phyloP scores from a whole-genome alignment of 1,284 basidiomycete genomes.

The Melampsora occidentalis region DNA sequence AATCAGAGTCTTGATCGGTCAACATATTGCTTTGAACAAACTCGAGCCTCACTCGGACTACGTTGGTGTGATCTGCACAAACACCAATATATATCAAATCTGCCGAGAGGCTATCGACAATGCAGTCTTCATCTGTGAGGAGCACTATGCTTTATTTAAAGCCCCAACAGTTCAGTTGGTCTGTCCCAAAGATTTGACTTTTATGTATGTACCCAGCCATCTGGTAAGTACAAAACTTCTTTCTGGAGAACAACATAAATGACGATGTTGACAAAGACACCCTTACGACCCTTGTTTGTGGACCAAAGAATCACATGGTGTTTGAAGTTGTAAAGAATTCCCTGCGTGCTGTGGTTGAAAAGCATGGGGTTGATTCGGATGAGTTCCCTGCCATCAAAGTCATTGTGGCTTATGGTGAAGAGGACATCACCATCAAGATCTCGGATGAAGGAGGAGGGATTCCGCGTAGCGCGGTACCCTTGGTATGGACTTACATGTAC shows the following conservation, averaged over 20 bases:
- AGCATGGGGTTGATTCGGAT: slow-evolving; percentile 75
- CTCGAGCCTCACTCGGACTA: slow-evolving; percentile 83
- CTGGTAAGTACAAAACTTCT: slow-evolving; percentile 49
- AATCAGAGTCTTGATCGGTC: slow-evolving; percentile 90
- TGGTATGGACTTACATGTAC: slow-evolving; percentile 99
- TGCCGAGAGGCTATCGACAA: slow-evolving; percentile 99
- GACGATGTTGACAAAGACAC: slow-evolving; percentile 51
- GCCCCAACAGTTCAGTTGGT: slow-evolving; percentile 95
- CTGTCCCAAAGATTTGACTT: slow-evolving; percentile 80
- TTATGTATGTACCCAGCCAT: slow-evolving; percentile 95
- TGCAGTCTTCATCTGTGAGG: slow-evolving; percentile 95
- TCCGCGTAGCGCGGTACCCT: slow-evolving; percentile 81
- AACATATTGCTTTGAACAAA: slow-evolving; percentile 84
- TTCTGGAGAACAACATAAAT: slow-evolving; percentile 52
- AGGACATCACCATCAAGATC: slow-evolving; percentile 98
- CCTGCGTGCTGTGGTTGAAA: slow-evolving; percentile 90
- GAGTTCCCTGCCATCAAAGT: slow-evolving; percentile 91
- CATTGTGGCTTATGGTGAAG: slow-evolving; percentile 82
- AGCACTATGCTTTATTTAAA: slow-evolving; percentile 91
- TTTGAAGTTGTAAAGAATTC: slow-evolving; percentile 99
- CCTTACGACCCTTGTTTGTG: background rate
- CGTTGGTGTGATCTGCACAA: slow-evolving; percentile 97
- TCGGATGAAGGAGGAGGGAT: slow-evolving; percentile 95
- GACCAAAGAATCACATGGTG: slow-evolving; percentile 71
- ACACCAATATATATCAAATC: slow-evolving; percentile 90